Conservation (phyloP, 345 rosid genomes). For the Euphorbia pulcherrima region DNA sequence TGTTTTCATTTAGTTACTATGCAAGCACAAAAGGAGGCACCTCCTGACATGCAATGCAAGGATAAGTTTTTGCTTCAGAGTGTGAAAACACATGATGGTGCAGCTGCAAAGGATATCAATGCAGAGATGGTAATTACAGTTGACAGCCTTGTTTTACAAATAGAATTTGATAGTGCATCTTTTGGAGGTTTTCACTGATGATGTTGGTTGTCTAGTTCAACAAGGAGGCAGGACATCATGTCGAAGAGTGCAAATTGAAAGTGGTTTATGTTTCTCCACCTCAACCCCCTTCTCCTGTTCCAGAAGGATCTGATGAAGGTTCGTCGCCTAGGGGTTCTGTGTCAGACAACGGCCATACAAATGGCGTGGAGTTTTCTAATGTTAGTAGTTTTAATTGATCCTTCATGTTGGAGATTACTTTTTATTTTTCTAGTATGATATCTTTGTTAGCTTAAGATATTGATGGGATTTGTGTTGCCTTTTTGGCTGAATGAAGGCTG, state of each 20-base stretch:
- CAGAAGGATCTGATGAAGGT: slow-evolving; percentile 73
- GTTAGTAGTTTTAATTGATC: slow-evolving; percentile 34
- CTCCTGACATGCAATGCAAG: slow-evolving; percentile 72
- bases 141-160: background rate
- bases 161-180: slow-evolving; percentile 3
- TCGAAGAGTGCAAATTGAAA: slow-evolving; percentile 73
- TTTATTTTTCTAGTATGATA: background rate
- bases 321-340: slow-evolving; percentile 69
- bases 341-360: slow-evolving; percentile 51
- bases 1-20: slow-evolving; percentile 53
- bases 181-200: slow-evolving; percentile 11
- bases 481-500: slow-evolving; percentile 38
- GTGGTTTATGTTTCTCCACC: slow-evolving; percentile 70
- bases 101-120: slow-evolving; percentile 50
- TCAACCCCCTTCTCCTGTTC: slow-evolving; percentile 73
- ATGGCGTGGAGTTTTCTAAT: slow-evolving; percentile 42
- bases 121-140: slow-evolving; percentile 55
- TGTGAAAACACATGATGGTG: slow-evolving; percentile 49
- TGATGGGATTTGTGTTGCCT: slow-evolving; percentile 18
- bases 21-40: slow-evolving; percentile 84
- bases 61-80: slow-evolving; percentile 83
- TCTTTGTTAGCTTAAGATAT: background rate
- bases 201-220: slow-evolving; percentile 44
- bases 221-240: slow-evolving; percentile 65
- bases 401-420: background rate